These are phyloP conservation scores for Penicillium longicatenatum DNA, from an alignment of 495 filamentous ascomycete genomes.

Conservation along the genomic window DNA sequence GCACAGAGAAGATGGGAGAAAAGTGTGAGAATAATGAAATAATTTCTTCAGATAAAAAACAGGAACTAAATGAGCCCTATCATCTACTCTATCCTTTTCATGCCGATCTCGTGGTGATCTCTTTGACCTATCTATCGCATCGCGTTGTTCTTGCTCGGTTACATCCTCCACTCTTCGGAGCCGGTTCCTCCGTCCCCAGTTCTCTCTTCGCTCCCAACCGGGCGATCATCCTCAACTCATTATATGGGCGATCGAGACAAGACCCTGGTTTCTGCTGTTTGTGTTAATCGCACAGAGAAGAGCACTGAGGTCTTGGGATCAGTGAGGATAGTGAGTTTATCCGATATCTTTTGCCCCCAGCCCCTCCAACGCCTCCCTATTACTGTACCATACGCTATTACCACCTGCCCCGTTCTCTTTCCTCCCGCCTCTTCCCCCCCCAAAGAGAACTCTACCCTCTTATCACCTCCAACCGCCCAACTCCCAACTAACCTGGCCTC, in stretches of 20 bases:
- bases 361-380: constrained; percentile 40
- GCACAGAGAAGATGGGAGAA: neutral
- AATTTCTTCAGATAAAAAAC: neutral
- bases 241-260: constrained; percentile 38
- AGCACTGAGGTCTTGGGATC: constrained; percentile 11
- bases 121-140: constrained; percentile 7
- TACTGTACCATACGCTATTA: constrained; percentile 19
- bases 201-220: constrained; percentile 33
- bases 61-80: neutral
- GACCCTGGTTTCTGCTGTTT: constrained; percentile 17
- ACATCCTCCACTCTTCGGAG: constrained; percentile 34
- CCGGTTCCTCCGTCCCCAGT: constrained; percentile 38
- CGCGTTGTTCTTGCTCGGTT: constrained; percentile 26
- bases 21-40: neutral
- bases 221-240: constrained; percentile 33
- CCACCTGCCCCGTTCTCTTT: constrained; percentile 18
- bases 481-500: constrained; percentile 8
- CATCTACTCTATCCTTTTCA: neutral
- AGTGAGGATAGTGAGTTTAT: constrained; percentile 17
- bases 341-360: constrained; percentile 24
- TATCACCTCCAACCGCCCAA: constrained; percentile 19
- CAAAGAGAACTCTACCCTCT: constrained; percentile 21
- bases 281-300: constrained; percentile 8
- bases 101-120: neutral
- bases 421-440: constrained; percentile 17